Evolutionary conservation across 495 filamentous ascomycete genomes (phyloP).

Genomic region (Penicillium cataractarum): DNA sequence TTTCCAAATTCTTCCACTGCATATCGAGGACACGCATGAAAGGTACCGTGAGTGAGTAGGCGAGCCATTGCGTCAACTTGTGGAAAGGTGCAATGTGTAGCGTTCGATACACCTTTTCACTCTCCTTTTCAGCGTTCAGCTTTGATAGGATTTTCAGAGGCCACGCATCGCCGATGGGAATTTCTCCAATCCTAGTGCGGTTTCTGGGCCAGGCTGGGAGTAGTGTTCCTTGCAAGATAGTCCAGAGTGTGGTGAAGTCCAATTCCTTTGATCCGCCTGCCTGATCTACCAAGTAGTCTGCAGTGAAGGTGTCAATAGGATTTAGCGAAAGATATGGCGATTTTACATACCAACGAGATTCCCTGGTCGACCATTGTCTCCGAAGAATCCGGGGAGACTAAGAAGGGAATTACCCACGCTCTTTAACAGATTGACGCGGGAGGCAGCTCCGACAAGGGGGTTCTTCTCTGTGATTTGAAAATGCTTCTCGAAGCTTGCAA

Average conservation of each 20-base stretch:
- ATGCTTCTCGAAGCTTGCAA: conserved; percentile 7
- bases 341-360: conserved; percentile 55
- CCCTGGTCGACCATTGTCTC: conserved; percentile 53
- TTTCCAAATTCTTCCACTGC: conserved; percentile 74
- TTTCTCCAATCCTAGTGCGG: conserved; percentile 53
- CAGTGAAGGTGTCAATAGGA: neutral
- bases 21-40: conserved; percentile 78
- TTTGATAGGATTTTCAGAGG: conserved; percentile 39
- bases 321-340: neutral
- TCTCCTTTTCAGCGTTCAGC: conserved; percentile 1
- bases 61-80: conserved; percentile 88
- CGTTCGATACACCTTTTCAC: conserved; percentile 12
- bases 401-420: conserved; percentile 52
- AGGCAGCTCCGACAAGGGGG: conserved; percentile 53
- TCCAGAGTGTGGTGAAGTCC: conserved; percentile 50
- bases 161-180: conserved; percentile 62
- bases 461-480: conserved; percentile 53
- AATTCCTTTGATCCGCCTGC: conserved; percentile 20
- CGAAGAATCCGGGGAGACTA: conserved; percentile 53
- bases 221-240: conserved; percentile 52
- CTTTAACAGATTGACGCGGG: conserved; percentile 51
- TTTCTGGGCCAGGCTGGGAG: conserved; percentile 58
- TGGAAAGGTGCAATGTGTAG: conserved; percentile 63
- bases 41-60: conserved; percentile 86
- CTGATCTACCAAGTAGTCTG: conserved; percentile 53